Evolutionary conservation across 305 asterid genomes (phyloP).

Genomic region (Fraxinus greggii): DNA sequence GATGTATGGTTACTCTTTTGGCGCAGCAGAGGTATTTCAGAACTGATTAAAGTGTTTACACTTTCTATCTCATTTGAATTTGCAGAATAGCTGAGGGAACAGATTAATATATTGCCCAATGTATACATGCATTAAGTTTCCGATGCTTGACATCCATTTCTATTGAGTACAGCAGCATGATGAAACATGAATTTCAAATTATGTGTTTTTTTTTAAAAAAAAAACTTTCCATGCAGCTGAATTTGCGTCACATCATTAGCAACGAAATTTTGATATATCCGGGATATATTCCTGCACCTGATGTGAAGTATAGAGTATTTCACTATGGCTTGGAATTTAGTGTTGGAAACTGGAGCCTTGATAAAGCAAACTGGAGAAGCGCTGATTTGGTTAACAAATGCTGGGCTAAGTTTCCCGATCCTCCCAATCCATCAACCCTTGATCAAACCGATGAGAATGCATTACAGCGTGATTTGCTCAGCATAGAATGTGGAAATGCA

Average conservation of each 20-base stretch:
- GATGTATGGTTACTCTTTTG: conserved; percentile 98
- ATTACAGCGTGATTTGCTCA: conserved; percentile 74
- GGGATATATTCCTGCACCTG: conserved; percentile 67
- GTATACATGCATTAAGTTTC: neutral
- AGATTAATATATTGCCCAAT: neutral
- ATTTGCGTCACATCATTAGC: conserved; percentile 68
- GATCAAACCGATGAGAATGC: conserved; percentile 48
- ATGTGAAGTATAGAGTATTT: conserved; percentile 70
- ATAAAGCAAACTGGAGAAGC: conserved; percentile 87
- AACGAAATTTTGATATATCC: conserved; percentile 83
- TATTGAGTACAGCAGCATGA: neutral
- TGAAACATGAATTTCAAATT: neutral
- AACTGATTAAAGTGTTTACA: neutral
- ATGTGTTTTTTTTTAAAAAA: neutral
- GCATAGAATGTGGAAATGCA: conserved; percentile 69
- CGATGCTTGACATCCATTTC: neutral
- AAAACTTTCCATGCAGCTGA: conserved; percentile 67
- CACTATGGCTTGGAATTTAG: conserved; percentile 87
- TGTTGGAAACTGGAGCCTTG: conserved; percentile 86
- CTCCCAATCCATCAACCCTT: conserved; percentile 67
- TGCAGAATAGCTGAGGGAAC: neutral
- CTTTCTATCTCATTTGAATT: neutral
- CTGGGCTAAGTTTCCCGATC: conserved; percentile 81
- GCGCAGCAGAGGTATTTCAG: conserved; percentile 81
- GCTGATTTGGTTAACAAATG: conserved; percentile 67